Percentiles rank a stretch among this genome's conserved stretches.
phyloP scores from a whole-genome alignment of 257 asterid species.

The Solanum paucissectum region DNA sequence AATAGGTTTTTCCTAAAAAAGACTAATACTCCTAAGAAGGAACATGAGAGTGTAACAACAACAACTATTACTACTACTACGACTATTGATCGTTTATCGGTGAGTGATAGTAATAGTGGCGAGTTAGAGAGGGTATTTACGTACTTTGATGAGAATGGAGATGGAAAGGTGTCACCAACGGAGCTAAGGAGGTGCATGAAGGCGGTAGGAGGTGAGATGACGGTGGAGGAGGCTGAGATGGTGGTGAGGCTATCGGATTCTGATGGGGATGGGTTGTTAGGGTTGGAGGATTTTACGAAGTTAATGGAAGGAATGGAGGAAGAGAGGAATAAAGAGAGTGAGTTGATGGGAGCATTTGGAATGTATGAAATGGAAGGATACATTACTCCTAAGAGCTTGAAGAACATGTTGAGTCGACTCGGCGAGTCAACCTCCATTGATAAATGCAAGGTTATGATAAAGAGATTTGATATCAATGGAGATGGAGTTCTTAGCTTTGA shows the following conservation, averaged over 20 bases:
- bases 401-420: conserved; percentile 36
- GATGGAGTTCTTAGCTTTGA: conserved; percentile 51
- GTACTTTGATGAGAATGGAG: conserved; percentile 4
- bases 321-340: conserved; percentile 27
- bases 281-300: conserved; percentile 40
- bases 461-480: conserved; percentile 33
- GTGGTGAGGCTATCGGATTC: conserved; percentile 36
- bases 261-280: conserved; percentile 45
- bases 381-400: conserved; percentile 52
- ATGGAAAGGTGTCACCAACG: neutral
- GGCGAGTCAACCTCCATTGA: conserved; percentile 35
- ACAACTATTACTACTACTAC: neutral
- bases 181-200: neutral
- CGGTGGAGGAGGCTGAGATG: conserved; percentile 31
- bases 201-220: conserved; percentile 1
- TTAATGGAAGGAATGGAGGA: conserved; percentile 41
- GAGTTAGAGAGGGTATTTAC: conserved; percentile 1
- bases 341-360: conserved; percentile 36
- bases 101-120: neutral
- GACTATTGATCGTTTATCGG: neutral
- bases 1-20: neutral
- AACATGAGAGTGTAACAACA: neutral
- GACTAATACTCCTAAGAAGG: neutral
- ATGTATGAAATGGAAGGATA: conserved; percentile 50
- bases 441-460: conserved; percentile 40